Percentiles rank a stretch among this genome's conserved stretches.
These are phyloP conservation scores for Berkeleyomyces rouxiae DNA, from an alignment of 2,329 filamentous ascomycete species.

Conservation along the genomic window DNA sequence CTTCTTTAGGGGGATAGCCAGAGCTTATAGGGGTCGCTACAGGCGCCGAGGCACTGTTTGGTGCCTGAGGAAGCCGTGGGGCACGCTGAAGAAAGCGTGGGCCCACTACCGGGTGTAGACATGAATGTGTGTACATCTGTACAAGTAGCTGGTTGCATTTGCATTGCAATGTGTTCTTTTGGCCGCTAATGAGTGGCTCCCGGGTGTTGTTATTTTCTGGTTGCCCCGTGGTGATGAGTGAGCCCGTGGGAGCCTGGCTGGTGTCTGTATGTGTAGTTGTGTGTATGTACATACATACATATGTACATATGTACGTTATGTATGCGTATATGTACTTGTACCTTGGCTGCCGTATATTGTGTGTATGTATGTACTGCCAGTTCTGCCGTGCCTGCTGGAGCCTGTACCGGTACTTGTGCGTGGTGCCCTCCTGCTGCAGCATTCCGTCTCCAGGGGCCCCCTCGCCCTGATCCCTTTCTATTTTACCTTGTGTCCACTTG, in stretches of 20 bases:
- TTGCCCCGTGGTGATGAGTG: background rate
- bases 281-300: background rate
- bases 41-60: too few relatives aligned
- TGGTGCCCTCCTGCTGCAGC: background rate
- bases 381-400: too few relatives aligned
- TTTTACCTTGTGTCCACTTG: slow-evolving; percentile 2
- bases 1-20: background rate
- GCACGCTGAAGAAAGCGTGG: too few relatives aligned
- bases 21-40: too few relatives aligned
- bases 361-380: too few relatives aligned
- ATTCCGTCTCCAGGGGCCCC: background rate
- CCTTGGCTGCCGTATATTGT: too few relatives aligned
- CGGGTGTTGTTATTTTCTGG: background rate
- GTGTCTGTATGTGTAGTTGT: background rate
- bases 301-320: too few relatives aligned
- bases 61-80: too few relatives aligned
- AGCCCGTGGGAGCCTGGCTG: background rate
- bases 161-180: background rate
- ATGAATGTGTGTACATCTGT: too few relatives aligned
- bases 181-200: background rate
- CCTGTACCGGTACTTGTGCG: background rate
- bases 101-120: too few relatives aligned
- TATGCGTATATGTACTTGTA: too few relatives aligned
- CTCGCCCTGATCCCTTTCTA: background rate
- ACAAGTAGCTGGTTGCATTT: too few relatives aligned